phyloP scores from a whole-genome alignment of 108 stramenopile genomes.

The Nitzschia sp. region DNA sequence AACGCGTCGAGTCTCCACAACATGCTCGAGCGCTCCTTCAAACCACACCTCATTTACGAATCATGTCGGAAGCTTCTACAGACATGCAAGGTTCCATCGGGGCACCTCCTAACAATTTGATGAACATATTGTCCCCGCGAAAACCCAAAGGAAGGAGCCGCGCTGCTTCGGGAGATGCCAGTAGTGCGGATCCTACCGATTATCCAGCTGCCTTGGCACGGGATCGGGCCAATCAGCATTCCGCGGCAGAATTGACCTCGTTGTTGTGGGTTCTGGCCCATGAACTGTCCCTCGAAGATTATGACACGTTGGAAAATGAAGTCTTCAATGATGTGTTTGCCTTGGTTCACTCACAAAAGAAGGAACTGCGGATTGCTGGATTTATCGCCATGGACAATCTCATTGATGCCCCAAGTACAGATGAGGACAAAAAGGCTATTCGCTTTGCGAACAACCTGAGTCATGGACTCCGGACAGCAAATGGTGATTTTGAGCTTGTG shows the following conservation, averaged over 20 bases:
- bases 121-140: constrained; percentile 17
- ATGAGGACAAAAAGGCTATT: constrained; percentile 89
- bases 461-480: constrained; percentile 59
- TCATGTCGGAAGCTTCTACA: constrained; percentile 63
- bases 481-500: constrained; percentile 81
- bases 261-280: constrained; percentile 68
- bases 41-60: constrained; percentile 74
- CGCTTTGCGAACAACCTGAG: constrained; percentile 89
- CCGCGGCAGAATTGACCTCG: constrained; percentile 73
- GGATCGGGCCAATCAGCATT: constrained; percentile 63
- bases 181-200: constrained; percentile 29
- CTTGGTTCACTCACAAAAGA: constrained; percentile 63
- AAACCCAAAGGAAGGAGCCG: neutral
- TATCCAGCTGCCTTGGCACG: constrained; percentile 53
- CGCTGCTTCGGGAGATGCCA: neutral
- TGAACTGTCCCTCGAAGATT: constrained; percentile 86
- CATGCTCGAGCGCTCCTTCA: constrained; percentile 72
- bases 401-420: constrained; percentile 77
- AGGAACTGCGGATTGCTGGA: constrained; percentile 71
- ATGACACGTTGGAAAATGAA: constrained; percentile 72
- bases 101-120: constrained; percentile 13
- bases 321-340: constrained; percentile 75
- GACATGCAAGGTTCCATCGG: constrained; percentile 65
- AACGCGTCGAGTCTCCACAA: constrained; percentile 30
- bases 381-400: constrained; percentile 80